phyloP scores from a whole-genome alignment of 108 stramenopile genomes.

The Fistulifera pelliculosa region DNA sequence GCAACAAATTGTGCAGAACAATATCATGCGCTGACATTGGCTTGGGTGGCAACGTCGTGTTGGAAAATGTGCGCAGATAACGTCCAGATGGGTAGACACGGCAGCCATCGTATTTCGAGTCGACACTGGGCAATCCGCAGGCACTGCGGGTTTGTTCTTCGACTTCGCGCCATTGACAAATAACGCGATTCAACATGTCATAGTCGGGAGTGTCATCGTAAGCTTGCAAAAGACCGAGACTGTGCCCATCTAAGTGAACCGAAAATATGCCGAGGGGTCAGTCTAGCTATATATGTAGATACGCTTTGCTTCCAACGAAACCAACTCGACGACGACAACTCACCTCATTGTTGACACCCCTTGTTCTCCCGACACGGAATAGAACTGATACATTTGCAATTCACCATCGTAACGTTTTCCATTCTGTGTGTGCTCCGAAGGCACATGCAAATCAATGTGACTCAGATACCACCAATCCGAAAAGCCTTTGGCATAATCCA shows the following conservation, averaged over 20 bases:
- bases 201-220: slow-evolving; percentile 19
- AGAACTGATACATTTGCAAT: slow-evolving; percentile 30
- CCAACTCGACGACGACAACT: no score
- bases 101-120: not conserved
- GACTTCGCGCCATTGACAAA: slow-evolving; percentile 36
- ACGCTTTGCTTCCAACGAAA: not conserved
- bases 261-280: not conserved
- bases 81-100: not conserved
- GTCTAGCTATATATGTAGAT: not conserved
- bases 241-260: slow-evolving; percentile 24
- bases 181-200: slow-evolving; percentile 27
- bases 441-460: slow-evolving; percentile 36
- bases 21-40: no score
- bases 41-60: no score
- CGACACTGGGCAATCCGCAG: slow-evolving; percentile 15
- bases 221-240: slow-evolving; percentile 31
- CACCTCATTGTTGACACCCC: slow-evolving; percentile 9
- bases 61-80: no score
- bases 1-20: no score
- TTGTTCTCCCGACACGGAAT: slow-evolving; percentile 9
- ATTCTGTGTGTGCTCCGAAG: slow-evolving; percentile 38
- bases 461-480: slow-evolving; percentile 31
- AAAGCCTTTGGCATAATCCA: slow-evolving; percentile 37
- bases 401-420: slow-evolving; percentile 43
- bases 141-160: slow-evolving; percentile 30